phyloP scores from a whole-genome alignment of 352 stramenopile species.

The Phytopythium sindhum region DNA sequence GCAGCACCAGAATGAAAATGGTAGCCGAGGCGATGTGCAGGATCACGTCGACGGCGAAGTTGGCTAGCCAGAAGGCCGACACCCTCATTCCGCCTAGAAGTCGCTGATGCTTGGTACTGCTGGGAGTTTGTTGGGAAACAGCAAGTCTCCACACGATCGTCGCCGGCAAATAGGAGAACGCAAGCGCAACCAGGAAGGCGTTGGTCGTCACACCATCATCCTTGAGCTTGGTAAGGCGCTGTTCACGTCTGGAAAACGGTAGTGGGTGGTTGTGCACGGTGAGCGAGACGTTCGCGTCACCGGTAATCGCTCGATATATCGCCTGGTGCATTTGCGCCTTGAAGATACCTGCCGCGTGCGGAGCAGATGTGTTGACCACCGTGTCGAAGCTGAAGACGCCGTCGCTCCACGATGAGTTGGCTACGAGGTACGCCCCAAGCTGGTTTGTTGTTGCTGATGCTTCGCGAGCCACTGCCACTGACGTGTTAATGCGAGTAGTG shows the following conservation, averaged over 20 bases:
- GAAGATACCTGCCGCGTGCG: constrained; percentile 30
- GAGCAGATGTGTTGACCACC: constrained; percentile 32
- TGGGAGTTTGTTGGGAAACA: constrained; percentile 67
- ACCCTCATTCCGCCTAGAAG: constrained; percentile 89
- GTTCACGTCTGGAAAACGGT: constrained; percentile 33
- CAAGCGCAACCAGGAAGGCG: constrained; percentile 62
- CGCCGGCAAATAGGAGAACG: constrained; percentile 86
- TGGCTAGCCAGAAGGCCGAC: constrained; percentile 93
- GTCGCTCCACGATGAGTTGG: constrained; percentile 5
- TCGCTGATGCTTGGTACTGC: constrained; percentile 92
- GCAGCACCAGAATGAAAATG: constrained; percentile 12
- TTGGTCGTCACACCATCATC: constrained; percentile 15
- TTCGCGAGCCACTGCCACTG: background rate
- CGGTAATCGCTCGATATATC: constrained; percentile 11
- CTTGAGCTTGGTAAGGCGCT: constrained; percentile 44
- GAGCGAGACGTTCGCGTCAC: constrained; percentile 17
- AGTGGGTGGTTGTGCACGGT: constrained; percentile 50
- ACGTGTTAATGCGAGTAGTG: constrained; percentile 11
- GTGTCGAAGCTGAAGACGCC: constrained; percentile 26
- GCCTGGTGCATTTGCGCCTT: constrained; percentile 32
- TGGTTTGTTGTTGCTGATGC: constrained; percentile 10
- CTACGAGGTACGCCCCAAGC: constrained; percentile 26
- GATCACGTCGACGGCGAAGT: constrained; percentile 88
- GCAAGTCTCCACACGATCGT: constrained; percentile 93
- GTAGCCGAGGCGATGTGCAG: constrained; percentile 74